A percentile compares a stretch with the other conserved stretches of the same genome.
Conservation (phyloP, 2,329 filamentous ascomycete species). For the Akanthomyces uredinophilus region DNA sequence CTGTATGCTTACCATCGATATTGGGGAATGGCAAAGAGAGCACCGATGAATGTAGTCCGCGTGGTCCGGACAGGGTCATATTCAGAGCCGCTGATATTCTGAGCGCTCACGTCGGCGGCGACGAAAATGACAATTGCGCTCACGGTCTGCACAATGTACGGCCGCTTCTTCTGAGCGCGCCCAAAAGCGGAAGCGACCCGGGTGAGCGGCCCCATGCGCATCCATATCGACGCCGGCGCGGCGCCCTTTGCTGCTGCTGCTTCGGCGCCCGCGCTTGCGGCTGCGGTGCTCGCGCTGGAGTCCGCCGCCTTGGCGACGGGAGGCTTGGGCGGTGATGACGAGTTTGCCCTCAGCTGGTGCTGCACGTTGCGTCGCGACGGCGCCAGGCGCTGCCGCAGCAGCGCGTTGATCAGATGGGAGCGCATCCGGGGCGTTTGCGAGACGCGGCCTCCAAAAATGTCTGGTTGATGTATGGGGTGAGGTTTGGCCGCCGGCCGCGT, state of each 20-base stretch:
- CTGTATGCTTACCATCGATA: conserved; percentile 66
- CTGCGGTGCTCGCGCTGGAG: background rate
- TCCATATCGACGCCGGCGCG: conserved; percentile 42
- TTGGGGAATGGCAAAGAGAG: conserved; percentile 65
- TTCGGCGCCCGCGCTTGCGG: background rate
- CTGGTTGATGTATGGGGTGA: background rate
- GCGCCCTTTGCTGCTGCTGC: background rate
- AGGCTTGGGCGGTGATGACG: background rate
- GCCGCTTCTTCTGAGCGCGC: conserved; percentile 63
- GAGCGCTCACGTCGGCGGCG: conserved; percentile 71
- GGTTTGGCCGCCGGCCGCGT: background rate
- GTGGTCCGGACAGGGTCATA: conserved; percentile 67
- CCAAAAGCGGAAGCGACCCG: conserved; percentile 56
- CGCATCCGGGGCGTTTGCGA: background rate
- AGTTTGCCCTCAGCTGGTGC: background rate
- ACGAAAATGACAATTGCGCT: conserved; percentile 75
- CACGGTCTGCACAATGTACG: conserved; percentile 73
- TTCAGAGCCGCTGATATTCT: conserved; percentile 56
- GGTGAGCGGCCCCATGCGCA: conserved; percentile 53
- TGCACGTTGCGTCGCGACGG: background rate
- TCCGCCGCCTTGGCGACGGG: background rate
- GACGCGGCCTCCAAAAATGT: too few relatives aligned
- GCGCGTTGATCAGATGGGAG: background rate
- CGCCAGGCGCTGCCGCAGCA: conserved; percentile 4
- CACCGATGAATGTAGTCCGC: conserved; percentile 70